Conservation (phyloP, 2,329 filamentous ascomycete genomes). For the Apiospora pterosperma region DNA sequence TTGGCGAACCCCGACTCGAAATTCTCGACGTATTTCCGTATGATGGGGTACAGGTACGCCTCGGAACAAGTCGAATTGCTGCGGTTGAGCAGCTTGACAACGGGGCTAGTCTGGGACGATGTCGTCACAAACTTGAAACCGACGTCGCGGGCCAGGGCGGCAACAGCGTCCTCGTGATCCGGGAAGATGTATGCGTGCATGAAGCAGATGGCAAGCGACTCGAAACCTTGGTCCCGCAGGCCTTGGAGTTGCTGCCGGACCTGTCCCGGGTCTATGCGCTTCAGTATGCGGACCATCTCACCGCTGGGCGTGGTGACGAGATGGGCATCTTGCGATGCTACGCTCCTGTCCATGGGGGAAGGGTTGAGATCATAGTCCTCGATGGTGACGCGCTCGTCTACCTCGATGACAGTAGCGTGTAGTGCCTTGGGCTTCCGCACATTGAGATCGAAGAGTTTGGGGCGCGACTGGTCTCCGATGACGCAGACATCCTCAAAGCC, state of each 20-base stretch:
- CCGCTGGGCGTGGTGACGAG: conserved; percentile 61
- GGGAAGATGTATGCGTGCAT: conserved; percentile 74
- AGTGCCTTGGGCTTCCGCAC: conserved; percentile 65
- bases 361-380: conserved; percentile 69
- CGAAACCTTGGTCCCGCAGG: conserved; percentile 58
- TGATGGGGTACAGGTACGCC: conserved; percentile 66
- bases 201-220: conserved; percentile 53
- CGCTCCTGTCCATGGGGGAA: conserved; percentile 44
- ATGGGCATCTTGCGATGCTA: conserved; percentile 32
- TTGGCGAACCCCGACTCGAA: conserved; percentile 62
- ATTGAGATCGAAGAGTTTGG: conserved; percentile 68
- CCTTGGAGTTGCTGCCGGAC: conserved; percentile 54
- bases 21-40: conserved; percentile 64
- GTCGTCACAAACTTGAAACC: conserved; percentile 67
- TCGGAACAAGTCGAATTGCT: conserved; percentile 68
- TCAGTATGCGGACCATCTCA: conserved; percentile 65
- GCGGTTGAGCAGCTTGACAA: conserved; percentile 67
- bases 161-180: conserved; percentile 59
- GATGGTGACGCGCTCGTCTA: conserved; percentile 69
- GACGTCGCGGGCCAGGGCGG: conserved; percentile 56
- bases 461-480: conserved; percentile 70
- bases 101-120: conserved; percentile 64
- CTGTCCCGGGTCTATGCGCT: conserved; percentile 51
- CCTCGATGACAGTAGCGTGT: conserved; percentile 65
- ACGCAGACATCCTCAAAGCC: conserved; percentile 66